Base-by-base conservation (phyloP, 495 filamentous ascomycete genomes). In the Penicillium mononematosum region DNA sequence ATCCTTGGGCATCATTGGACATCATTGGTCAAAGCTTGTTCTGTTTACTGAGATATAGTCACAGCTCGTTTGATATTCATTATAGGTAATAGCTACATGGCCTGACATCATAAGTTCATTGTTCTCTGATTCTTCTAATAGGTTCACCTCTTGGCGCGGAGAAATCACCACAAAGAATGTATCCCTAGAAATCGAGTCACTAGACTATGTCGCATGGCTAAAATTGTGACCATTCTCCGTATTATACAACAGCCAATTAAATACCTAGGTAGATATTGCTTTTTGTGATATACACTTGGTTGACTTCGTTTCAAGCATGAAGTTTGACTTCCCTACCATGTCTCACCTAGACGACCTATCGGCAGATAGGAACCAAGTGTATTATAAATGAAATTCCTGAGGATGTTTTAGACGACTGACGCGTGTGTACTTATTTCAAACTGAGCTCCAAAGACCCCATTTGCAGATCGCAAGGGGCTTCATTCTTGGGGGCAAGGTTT, bases 401-500 rank as follows among this genome's bases (percentile, higher is more conserved):
- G n/a, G 8, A 34, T 1, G 8, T 27, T 25, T 16, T 39, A 46
- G 32, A 10, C 39, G 39, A 24, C 22, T 45, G 51, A 47, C 53
- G 53, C 53, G 53, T 41, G 31, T 41, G 4, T 20, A 36, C 41
- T 1, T 16, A 41, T 53, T 4, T 14, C 17, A 22, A 31, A 20
- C 41, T 32, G 53, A 39, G 16, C 32, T 47, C 22, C 32, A 39
- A 25, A 6, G 5, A 20, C 27, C 17, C 42, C 19, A 47, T n/a
- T 7, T 16, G 52, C 25, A 53, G 5, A 22, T 53, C 17, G 39
- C 53, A 55, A 55, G 53, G 53, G 53, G 44, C 3, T 43, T 9
- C 53, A 55, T 55, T 55, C 53, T 4, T 36, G 31, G 45, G 53
- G 32, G 43, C 7, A 45, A 45, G 41, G 42, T 54, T 54, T 38